Base-by-base conservation (phyloP, 2,329 filamentous ascomycete genomes). In the Nothophoma quercina region DNA sequence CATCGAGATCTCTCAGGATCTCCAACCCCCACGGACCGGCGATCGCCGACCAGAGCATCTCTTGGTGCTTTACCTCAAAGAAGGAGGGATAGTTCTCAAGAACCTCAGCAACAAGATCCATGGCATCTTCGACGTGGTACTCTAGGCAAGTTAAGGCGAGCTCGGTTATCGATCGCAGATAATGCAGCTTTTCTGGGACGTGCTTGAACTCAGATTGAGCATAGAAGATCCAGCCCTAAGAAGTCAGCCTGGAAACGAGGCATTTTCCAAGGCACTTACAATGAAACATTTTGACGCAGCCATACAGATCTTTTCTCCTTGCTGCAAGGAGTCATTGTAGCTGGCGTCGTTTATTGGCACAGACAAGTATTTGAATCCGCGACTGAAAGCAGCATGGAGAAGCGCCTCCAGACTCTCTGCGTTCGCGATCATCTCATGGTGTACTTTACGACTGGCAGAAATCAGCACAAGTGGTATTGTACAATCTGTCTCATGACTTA, bases 181-280 rank as follows among this genome's bases (percentile, higher is more conserved):
- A 79, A 15, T 81, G 76, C 2, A 88, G 76, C 25, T 88, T 78
- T 13, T 83, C 78, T 13, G 81, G 81, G 26, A 83, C 81, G 36
- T 82, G 80, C 3, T 82, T 77, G 41, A 86, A 85, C 22, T 83
- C 80, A 26, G 84, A 82, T 63, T 91, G 88, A 5, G 86, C 87
- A 65, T 91, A 92, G 61, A 85, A 81, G 25, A 91, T 82, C 89
- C 89, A 93, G 4, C 87, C 83, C 87, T 89, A n/a, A 0, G 3
- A 15, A 2, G 38, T 69, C 35, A 69, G 64, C 40, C 6, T 13
- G 13, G 10, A 19, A 30, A 19, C 26, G n/a, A n/a, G n/a, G n/a
- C n/a, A n/a, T n/a, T n/a, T n/a, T n/a, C n/a, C n/a, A n/a, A 21
- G 1, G 12, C 7, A 69, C 68, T 23, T 58, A 72, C 69, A 28